phyloP scores from a whole-genome alignment of 2,329 filamentous ascomycete genomes.

The Paraphoma sp. region DNA sequence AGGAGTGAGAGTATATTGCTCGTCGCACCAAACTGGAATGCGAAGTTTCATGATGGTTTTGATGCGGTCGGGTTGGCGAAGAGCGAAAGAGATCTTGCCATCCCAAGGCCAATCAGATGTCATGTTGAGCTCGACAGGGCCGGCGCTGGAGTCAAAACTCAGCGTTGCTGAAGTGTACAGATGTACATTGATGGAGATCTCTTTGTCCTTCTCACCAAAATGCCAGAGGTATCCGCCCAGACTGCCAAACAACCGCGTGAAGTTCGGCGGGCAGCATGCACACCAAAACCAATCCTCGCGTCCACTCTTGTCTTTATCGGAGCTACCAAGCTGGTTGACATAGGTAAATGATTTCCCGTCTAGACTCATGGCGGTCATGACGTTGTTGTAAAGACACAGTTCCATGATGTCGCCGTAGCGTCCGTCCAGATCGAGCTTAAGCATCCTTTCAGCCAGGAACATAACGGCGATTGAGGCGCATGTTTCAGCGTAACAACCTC shows the following conservation, averaged over 20 bases:
- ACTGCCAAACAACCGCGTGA: constrained; percentile 14
- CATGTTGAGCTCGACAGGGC: constrained; percentile 55
- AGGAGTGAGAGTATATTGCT: not conserved
- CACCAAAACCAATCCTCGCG: constrained; percentile 65
- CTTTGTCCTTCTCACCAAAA: constrained; percentile 51
- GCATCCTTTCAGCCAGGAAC: constrained; percentile 14
- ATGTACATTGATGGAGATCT: constrained; percentile 59
- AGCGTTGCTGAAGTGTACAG: constrained; percentile 61
- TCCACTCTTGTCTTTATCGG: constrained; percentile 56
- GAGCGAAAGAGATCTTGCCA: constrained; percentile 57
- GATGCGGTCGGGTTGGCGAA: constrained; percentile 40
- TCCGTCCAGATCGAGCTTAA: constrained; percentile 57
- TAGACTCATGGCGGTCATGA: constrained; percentile 64
- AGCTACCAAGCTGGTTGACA: constrained; percentile 66
- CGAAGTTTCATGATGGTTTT: constrained; percentile 56
- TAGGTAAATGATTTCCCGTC: constrained; percentile 67
- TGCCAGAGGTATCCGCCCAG: constrained; percentile 16
- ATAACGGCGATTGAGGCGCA: constrained; percentile 44
- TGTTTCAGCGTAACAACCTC: constrained; percentile 69
- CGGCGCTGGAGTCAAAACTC: constrained; percentile 45
- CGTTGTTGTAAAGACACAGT: constrained; percentile 65
- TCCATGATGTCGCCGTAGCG: constrained; percentile 67
- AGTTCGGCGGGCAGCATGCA: constrained; percentile 17
- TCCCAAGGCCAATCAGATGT: constrained; percentile 65
- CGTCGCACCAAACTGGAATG: constrained; percentile 57